Base-by-base conservation (phyloP, 257 asterid species). In the Nicotiana undulata region DNA sequence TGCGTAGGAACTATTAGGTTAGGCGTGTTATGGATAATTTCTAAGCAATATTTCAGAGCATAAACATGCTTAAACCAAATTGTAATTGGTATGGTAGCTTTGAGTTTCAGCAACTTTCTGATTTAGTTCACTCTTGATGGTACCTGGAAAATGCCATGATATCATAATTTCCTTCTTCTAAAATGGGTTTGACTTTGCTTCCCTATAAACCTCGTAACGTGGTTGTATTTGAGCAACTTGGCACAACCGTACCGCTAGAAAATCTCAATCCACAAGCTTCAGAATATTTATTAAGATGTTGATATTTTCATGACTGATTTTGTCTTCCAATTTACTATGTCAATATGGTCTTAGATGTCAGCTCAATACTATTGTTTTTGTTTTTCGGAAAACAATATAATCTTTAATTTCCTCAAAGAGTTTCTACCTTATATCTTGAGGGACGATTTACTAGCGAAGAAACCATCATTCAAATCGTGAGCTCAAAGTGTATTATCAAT, bases 181-280 rank as follows among this genome's bases (percentile, higher is more conserved):
- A 20, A n/a, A 40, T 20, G 3, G 2, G 28, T 40, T 34, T 68
- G 56, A 68, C 76, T 68, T 68, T 20, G 20, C 32, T 20, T 26
- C 7, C 2, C 1, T 24, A 24, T 59, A 12, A 12, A 28, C 16
- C 16, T 22, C 22, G 13, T n/a, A 12, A 70, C 31, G 59, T 72
- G 60, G 34, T 26, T 24, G 67, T 24, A 64, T 1, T 70, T 8
- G 0, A 40, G 3, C 3, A 70, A 22, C 29, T 12, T 12, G 29
- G 44, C 0, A 40, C 3, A n/a, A n/a, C n/a, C n/a, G n/a, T 5
- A 40, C 0, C 0, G 1, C 6, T 5, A 70, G 13, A 0, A 70
- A 40, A n/a, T 70, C 2, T 3, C 58, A 70, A 40, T 6, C 1
- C 1, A 67, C 29, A 67, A 34, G 5, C 51, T 0, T 67, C 53